Percentiles rank a stretch among this genome's conserved stretches.
Conservation (phyloP, 257 asterid species). For the Solanum etuberosum region DNA sequence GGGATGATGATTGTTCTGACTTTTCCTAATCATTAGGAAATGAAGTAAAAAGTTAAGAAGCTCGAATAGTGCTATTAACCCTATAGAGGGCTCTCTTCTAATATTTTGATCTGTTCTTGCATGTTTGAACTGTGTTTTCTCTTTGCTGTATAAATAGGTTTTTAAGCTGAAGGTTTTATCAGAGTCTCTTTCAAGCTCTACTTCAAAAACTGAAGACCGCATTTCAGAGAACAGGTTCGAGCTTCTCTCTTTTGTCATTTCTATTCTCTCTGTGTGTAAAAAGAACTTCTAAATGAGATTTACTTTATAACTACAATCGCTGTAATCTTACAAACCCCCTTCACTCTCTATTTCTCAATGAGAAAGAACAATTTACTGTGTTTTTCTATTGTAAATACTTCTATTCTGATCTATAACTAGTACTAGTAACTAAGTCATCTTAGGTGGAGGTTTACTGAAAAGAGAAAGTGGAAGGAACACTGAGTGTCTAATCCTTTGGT, state of each 20-base stretch:
- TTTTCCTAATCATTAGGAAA: not conserved
- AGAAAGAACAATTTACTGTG: not conserved
- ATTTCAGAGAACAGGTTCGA: slow-evolving; percentile 67
- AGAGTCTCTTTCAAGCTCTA: slow-evolving; percentile 85
- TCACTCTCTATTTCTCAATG: not conserved
- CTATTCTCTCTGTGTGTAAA: not conserved
- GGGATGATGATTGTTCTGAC: not conserved
- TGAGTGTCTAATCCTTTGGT: not conserved
- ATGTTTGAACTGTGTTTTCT: not conserved
- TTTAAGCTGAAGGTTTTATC: slow-evolving; percentile 71
- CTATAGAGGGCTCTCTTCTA: not conserved
- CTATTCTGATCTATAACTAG: not conserved
- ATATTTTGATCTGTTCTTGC: not conserved
- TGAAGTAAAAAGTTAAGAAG: not conserved
- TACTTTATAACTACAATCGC: not conserved
- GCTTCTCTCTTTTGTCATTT: slow-evolving; percentile 2
- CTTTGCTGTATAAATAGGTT: slow-evolving; percentile 42
- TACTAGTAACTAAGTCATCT: not conserved
- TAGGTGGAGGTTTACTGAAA: not conserved
- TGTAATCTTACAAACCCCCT: not conserved
- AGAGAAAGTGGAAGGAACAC: not conserved
- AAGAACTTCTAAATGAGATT: not conserved
- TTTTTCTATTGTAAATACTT: not conserved
- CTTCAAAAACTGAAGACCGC: slow-evolving; percentile 61
- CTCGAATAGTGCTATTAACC: not conserved